Percentiles rank a stretch among this genome's conserved stretches.
Evolutionary conservation across 225 moss, liverwort and hornwort genomes (phyloP).

Genomic region (Climacium dendroides): DNA sequence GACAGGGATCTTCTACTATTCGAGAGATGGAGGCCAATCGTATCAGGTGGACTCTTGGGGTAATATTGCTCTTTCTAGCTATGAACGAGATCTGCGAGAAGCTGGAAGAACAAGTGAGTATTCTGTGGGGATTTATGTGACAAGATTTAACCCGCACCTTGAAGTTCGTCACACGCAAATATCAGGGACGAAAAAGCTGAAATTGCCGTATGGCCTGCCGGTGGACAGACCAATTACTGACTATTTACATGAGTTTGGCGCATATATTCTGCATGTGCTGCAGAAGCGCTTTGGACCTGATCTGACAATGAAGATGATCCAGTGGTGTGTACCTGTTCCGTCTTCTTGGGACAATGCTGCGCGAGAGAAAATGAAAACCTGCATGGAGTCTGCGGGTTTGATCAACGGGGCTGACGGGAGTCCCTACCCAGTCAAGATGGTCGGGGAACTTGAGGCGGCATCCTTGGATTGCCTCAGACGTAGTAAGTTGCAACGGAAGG

Average conservation of each 20-base stretch:
- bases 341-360: slow-evolving; percentile 1
- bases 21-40: neutral
- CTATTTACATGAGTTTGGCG: neutral
- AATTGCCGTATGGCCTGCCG: neutral
- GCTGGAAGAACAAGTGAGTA: neutral
- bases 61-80: neutral
- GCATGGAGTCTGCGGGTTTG: slow-evolving; percentile 7
- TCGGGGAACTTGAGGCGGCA: neutral
- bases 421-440: neutral
- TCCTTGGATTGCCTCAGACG: too few species aligned
- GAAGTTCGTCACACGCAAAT: neutral
- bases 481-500: neutral
- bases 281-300: rapidly evolving
- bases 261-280: neutral
- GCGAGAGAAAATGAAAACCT: neutral
- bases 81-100: neutral
- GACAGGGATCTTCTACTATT: neutral
- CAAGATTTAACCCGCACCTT: slow-evolving; percentile 18
- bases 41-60: slow-evolving; percentile 1
- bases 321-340: slow-evolving; percentile 16
- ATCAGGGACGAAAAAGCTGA: neutral
- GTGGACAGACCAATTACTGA: slow-evolving; percentile 8
- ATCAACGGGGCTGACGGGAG: neutral
- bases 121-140: neutral
- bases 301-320: neutral